Conservation (phyloP, 2,329 filamentous ascomycete genomes). For the Gaeumannomyces tritici region DNA sequence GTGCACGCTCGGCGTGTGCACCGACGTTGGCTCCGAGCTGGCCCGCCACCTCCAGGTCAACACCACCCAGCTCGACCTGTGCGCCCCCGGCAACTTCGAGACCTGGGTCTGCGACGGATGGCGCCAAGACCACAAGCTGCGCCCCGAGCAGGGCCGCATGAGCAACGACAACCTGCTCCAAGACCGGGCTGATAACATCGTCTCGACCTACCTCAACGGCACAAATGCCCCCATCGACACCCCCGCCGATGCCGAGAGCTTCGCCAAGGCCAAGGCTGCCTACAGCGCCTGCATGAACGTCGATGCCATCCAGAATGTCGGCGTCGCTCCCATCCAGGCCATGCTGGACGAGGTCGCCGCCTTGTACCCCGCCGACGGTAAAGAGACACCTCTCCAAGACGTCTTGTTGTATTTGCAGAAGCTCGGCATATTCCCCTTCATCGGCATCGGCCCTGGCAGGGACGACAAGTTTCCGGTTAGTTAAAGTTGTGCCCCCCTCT, state of each 20-base stretch:
- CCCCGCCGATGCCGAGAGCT: background rate
- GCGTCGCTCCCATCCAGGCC: background rate
- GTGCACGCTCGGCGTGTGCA: background rate
- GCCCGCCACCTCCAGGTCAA: background rate
- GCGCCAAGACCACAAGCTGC: slow-evolving; percentile 2
- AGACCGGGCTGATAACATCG: slow-evolving; percentile 2
- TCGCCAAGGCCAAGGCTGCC: slow-evolving; percentile 2
- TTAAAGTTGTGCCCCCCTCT: background rate
- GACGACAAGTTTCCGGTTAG: slow-evolving; percentile 6
- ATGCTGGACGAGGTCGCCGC: background rate
- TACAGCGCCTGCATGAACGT: slow-evolving; percentile 6
- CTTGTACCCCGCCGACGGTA: background rate
- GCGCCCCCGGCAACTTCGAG: background rate
- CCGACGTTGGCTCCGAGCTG: background rate
- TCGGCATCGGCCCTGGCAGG: slow-evolving; percentile 6
- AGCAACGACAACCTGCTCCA: slow-evolving; percentile 4
- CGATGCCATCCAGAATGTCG: background rate
- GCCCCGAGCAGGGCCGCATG: slow-evolving; percentile 1
- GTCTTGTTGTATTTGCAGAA: slow-evolving; percentile 23
- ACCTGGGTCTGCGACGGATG: slow-evolving; percentile 2
- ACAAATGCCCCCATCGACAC: slow-evolving; percentile 3
- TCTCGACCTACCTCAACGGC: background rate
- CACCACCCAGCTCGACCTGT: background rate
- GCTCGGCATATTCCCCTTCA: slow-evolving; percentile 21
- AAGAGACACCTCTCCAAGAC: slow-evolving; percentile 6